A percentile compares a stretch with the other conserved stretches of the same genome.
These are phyloP conservation scores for Cutaneotrichosporon spelunceum DNA, from an alignment of 1,284 basidiomycete species.

Conservation along the genomic window DNA sequence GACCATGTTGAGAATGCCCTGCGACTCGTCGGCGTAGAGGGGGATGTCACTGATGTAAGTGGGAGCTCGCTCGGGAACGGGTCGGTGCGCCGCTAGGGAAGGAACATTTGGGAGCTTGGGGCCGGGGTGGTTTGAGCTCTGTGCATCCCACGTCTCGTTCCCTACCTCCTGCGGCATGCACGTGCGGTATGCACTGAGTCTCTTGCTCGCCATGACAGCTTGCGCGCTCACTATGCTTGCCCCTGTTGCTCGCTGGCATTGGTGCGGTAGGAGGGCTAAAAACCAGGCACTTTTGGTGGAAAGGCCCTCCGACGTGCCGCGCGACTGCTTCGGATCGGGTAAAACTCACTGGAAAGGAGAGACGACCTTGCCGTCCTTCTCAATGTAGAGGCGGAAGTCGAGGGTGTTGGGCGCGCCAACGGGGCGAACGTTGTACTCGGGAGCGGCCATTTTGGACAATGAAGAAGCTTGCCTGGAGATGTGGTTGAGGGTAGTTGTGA, in stretches of 20 bases:
- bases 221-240: not conserved
- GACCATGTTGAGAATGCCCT: conserved; percentile 92
- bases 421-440: conserved; percentile 25
- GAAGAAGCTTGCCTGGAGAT: conserved; percentile 16
- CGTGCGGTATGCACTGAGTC: not conserved
- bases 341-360: conserved; percentile 73
- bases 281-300: not conserved
- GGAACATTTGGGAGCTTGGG: not conserved
- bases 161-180: not conserved
- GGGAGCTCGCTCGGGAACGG: not conserved
- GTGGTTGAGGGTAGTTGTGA: conserved; percentile 25
- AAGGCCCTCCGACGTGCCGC: not conserved
- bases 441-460: conserved; percentile 17
- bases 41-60: conserved; percentile 67
- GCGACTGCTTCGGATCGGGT: not conserved
- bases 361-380: conserved; percentile 78
- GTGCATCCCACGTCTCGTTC: not conserved
- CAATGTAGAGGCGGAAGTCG: conserved; percentile 95
- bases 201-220: not conserved
- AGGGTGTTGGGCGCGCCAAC: conserved; percentile 29
- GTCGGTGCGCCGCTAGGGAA: not conserved
- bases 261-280: not conserved
- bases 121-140: not conserved
- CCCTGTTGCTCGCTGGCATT: not conserved
- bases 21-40: conserved; percentile 88